Evolutionary conservation across 169 alveolate species (phyloP), one percentile per base, ranked within the genome.

Genomic region (Plasmodium gaboni): DNA sequence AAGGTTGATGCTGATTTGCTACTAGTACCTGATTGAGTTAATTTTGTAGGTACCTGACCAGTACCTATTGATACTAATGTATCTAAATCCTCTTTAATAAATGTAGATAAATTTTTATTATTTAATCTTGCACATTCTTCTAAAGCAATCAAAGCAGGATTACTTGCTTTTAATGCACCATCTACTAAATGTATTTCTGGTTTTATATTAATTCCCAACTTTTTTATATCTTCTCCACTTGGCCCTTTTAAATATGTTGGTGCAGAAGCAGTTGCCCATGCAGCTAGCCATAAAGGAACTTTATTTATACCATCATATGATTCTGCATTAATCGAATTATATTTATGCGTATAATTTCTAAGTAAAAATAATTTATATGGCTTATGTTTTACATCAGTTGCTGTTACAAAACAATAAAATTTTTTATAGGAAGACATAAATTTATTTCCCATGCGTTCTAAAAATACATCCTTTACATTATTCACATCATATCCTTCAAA

Each of bases 191-290:
- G 97, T 22, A 73, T 93, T 87, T 93, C 93, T 44, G 93, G 94
- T 22, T 91, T 92, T 24, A 94, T 61, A 7, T 71, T 53, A 64
- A 89, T 87, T 1, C 97, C 97, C 12, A 94, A 59, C 38, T 50
- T 46, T 73, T 67, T 88, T 15, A 94, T 78, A 72, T 94, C 92
- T 5, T 74, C 72, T 53, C 71, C 78, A 55, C 89, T 93, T 9
- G 97, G 96, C 2, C 97, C 97, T 95, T 93, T 93, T 70, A 94
- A 74, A 89, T 94, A 94, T 32, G 97, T 94, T 13, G 97, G 97
- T 9, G 95, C 87, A 7, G 97, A 92, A 46, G 90, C 88, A 57
- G 97, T 86, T 22, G 97, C 94, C 97, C 97, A 94, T 26, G 95
- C 97, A 42, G 96, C 97, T 15, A 95, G 74, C 97, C 97, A 94